These are phyloP conservation scores for Tolypocladium ophioglossoides DNA, from an alignment of 2,329 filamentous ascomycete genomes.

Conservation along the genomic window DNA sequence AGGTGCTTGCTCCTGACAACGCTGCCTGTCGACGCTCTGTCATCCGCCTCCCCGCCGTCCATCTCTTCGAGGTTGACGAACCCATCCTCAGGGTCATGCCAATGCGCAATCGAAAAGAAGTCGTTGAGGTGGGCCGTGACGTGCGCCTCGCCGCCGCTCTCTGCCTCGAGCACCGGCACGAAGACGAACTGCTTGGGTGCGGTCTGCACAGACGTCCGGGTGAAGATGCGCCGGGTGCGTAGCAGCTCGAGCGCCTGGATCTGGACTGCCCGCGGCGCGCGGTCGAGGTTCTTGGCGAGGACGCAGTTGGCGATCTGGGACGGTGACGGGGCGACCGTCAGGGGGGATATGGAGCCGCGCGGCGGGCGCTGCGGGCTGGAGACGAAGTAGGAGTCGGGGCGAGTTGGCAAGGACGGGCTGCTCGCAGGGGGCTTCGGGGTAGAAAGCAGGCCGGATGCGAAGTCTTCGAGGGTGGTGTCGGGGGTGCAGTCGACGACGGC, in stretches of 20 bases:
- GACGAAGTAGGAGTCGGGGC: slow-evolving; percentile 20
- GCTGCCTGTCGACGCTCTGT: slow-evolving; percentile 29
- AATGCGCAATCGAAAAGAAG: slow-evolving; percentile 79
- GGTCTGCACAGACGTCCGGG: slow-evolving; percentile 59
- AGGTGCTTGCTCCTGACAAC: slow-evolving; percentile 28
- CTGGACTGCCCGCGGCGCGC: slow-evolving; percentile 65
- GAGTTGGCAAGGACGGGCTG: slow-evolving; percentile 14
- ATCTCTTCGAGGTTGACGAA: slow-evolving; percentile 64
- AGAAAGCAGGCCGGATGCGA: slow-evolving; percentile 59
- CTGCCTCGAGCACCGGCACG: slow-evolving; percentile 54
- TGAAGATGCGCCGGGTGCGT: slow-evolving; percentile 67
- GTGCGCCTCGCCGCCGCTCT: slow-evolving; percentile 33
- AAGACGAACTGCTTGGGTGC: slow-evolving; percentile 74
- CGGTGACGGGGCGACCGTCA: slow-evolving; percentile 13
- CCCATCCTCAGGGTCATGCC: slow-evolving; percentile 62
- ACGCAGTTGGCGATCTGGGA: slow-evolving; percentile 66
- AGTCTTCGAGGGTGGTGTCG: slow-evolving; percentile 69
- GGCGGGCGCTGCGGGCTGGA: slow-evolving; percentile 10
- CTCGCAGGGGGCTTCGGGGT: slow-evolving; percentile 12
- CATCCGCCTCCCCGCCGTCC: slow-evolving; percentile 17
- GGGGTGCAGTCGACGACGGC: slow-evolving; percentile 62
- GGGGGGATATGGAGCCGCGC: slow-evolving; percentile 16
- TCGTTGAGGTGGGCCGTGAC: slow-evolving; percentile 60
- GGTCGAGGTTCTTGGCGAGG: slow-evolving; percentile 70
- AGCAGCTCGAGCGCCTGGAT: slow-evolving; percentile 73